phyloP scores from a whole-genome alignment of 345 rosid species.

The Draba incana region DNA sequence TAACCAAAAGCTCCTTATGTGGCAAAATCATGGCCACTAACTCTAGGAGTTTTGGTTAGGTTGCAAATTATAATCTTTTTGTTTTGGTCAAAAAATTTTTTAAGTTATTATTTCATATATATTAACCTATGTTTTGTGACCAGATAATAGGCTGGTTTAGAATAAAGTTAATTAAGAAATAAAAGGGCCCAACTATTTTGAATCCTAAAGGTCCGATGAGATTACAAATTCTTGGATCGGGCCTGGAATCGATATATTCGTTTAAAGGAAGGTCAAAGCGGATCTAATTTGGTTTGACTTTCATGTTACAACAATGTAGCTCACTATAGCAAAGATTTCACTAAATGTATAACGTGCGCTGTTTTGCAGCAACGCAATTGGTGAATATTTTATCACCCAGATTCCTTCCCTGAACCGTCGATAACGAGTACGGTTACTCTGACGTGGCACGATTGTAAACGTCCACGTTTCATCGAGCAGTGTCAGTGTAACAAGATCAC shows the following conservation, averaged over 20 bases:
- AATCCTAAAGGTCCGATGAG: neutral
- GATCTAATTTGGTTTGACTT: neutral
- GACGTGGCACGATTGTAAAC: constrained; percentile 23
- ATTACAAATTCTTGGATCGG: neutral
- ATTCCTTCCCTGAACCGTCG: constrained; percentile 10
- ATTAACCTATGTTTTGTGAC: too few species aligned
- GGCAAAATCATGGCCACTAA: too few species aligned
- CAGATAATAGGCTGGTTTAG: too few species aligned
- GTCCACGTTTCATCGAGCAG: neutral
- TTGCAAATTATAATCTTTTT: too few species aligned
- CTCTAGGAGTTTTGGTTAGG: too few species aligned
- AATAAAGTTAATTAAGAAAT: too few species aligned
- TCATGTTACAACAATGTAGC: neutral
- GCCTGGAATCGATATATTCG: neutral
- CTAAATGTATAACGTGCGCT: neutral
- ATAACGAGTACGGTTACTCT: neutral
- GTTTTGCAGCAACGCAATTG: constrained; percentile 2
- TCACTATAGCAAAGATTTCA: neutral
- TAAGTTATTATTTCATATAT: too few species aligned
- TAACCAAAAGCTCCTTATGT: too few species aligned
- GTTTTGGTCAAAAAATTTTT: too few species aligned
- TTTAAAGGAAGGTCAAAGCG: neutral
- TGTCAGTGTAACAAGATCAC: neutral
- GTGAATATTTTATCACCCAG: neutral
- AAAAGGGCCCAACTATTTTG: neutral